These are phyloP conservation scores for Ophiobolus disseminans DNA, from an alignment of 2,329 filamentous ascomycete genomes.

Conservation along the genomic window DNA sequence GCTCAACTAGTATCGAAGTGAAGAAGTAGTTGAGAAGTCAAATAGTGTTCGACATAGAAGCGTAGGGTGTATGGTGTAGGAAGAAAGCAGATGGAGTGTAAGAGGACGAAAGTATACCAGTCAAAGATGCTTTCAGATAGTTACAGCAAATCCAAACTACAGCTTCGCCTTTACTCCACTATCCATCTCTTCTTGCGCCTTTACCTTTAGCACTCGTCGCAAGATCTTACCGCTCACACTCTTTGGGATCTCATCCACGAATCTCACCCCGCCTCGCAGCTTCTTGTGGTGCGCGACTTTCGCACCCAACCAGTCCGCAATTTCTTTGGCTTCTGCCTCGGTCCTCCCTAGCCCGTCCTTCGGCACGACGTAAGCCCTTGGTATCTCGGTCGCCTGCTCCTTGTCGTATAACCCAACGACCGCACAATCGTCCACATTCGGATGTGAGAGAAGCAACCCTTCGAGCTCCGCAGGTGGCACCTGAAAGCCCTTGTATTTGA, in stretches of 20 bases:
- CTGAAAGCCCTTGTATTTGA: conserved; percentile 57
- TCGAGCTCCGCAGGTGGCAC: conserved; percentile 58
- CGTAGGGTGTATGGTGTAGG: no score
- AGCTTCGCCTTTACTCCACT: conserved; percentile 51
- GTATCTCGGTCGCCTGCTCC: conserved; percentile 55
- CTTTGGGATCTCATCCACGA: conserved; percentile 58
- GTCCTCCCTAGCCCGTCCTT: conserved; percentile 38
- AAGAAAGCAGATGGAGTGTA: no score
- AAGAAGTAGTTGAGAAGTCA: no score
- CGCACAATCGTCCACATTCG: conserved; percentile 53
- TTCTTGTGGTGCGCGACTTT: conserved; percentile 58
- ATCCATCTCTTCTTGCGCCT: conserved; percentile 51
- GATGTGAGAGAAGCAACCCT: conserved; percentile 52
- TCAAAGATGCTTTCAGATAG: neutral
- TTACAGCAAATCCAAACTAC: no score
- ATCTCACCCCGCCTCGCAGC: conserved; percentile 54
- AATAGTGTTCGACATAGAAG: no score
- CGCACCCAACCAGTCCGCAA: conserved; percentile 51
- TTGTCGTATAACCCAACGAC: conserved; percentile 56
- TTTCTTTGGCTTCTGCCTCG: conserved; percentile 46
- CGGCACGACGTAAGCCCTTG: conserved; percentile 48
- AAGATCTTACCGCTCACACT: conserved; percentile 57
- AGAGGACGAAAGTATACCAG: neutral
- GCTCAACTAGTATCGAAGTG: no score
- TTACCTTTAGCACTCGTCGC: conserved; percentile 53